These are phyloP conservation scores for Eutypella sp. DNA, from an alignment of 2,329 filamentous ascomycete species.

Conservation along the genomic window DNA sequence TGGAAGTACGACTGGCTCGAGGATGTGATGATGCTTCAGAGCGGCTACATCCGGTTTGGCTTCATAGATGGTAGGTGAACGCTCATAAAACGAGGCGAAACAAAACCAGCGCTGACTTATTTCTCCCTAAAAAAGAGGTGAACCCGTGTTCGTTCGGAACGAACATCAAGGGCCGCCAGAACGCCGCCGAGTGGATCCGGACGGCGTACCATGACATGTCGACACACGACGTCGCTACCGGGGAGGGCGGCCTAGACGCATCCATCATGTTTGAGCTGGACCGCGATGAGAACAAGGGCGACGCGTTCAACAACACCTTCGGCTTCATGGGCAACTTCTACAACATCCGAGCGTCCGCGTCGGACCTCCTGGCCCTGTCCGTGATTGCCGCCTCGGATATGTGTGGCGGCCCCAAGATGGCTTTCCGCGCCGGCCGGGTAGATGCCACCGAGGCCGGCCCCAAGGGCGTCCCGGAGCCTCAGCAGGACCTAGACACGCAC, in stretches of 20 bases:
- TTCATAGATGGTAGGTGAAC: constrained; percentile 4
- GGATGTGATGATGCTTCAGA: constrained; percentile 7
- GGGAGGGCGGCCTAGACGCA: constrained; percentile 17
- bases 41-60: constrained; percentile 6
- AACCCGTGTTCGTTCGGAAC: constrained; percentile 9
- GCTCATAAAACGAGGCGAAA: not conserved
- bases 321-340: constrained; percentile 19
- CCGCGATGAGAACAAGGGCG: constrained; percentile 15
- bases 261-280: constrained; percentile 15
- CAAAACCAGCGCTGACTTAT: no score
- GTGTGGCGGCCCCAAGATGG: constrained; percentile 21
- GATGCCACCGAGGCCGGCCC: constrained; percentile 27
- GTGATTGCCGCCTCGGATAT: constrained; percentile 19
- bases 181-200: constrained; percentile 19
- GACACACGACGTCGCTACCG: constrained; percentile 12
- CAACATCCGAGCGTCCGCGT: constrained; percentile 14
- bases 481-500: constrained; percentile 21
- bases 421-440: constrained; percentile 25
- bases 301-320: constrained; percentile 17
- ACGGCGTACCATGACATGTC: constrained; percentile 19
- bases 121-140: constrained; percentile 4
- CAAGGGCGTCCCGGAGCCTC: constrained; percentile 27
- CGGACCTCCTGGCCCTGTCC: constrained; percentile 29
- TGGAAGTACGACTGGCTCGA: constrained; percentile 8
- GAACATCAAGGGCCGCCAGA: constrained; percentile 5